phyloP scores from a whole-genome alignment of 495 filamentous ascomycete species.

The Aspergillus campestris region DNA sequence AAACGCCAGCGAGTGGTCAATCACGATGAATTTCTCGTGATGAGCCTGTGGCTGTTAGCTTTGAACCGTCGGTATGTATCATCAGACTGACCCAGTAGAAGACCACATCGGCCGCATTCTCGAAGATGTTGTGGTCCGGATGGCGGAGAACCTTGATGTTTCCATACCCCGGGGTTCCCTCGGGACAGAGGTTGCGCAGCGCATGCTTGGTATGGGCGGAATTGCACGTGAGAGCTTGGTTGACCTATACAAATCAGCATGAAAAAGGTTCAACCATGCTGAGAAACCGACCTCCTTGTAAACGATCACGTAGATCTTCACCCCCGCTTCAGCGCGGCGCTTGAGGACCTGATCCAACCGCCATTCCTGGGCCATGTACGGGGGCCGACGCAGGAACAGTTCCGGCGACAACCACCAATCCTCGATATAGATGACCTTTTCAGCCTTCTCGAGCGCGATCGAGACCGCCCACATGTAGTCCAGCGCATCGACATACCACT shows the following conservation, averaged over 20 bases:
- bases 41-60: constrained; percentile 50
- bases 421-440: constrained; percentile 88
- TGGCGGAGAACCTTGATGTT: constrained; percentile 90
- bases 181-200: constrained; percentile 68
- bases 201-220: constrained; percentile 89
- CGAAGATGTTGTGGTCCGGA: constrained; percentile 90
- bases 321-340: constrained; percentile 78
- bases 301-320: constrained; percentile 90
- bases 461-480: constrained; percentile 95
- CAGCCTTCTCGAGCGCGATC: constrained; percentile 73
- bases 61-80: too few relatives aligned
- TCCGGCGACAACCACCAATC: constrained; percentile 98
- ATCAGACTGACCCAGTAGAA: constrained; percentile 67
- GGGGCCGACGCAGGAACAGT: constrained; percentile 79
- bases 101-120: constrained; percentile 93
- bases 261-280: background rate
- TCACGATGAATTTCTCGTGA: constrained; percentile 93
- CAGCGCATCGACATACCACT: constrained; percentile 93
- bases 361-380: constrained; percentile 75
- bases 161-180: constrained; percentile 67
- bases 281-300: constrained; percentile 65
- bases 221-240: constrained; percentile 83
- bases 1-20: constrained; percentile 84
- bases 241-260: constrained; percentile 30
- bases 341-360: constrained; percentile 81